Evolutionary conservation across 352 stramenopile species (phyloP).

Genomic region (Globisporangium recalcitrans): DNA sequence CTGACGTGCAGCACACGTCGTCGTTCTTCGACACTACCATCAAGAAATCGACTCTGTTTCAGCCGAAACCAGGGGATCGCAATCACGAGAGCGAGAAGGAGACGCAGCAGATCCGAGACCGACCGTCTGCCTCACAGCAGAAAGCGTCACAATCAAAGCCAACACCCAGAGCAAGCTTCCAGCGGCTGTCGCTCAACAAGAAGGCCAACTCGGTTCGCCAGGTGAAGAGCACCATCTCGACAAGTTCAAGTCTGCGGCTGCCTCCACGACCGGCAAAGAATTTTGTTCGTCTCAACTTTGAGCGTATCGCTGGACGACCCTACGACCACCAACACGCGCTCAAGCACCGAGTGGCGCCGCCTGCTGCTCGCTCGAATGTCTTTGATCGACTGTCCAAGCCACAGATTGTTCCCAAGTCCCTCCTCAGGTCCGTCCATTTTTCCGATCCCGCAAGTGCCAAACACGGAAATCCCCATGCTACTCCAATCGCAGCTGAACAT

Average conservation of each 20-base stretch:
- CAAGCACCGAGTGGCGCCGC: background rate
- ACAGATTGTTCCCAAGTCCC: constrained; percentile 16
- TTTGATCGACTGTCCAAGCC: constrained; percentile 41
- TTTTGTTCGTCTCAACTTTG: constrained; percentile 55
- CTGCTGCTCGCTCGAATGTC: constrained; percentile 16
- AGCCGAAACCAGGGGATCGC: constrained; percentile 35
- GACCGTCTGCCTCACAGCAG: background rate
- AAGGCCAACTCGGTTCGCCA: background rate
- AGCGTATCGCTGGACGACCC: constrained; percentile 34
- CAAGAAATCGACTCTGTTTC: constrained; percentile 51
- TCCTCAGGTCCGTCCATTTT: constrained; percentile 9
- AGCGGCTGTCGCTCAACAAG: constrained; percentile 9
- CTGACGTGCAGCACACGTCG: constrained; percentile 22
- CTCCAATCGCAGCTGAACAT: background rate
- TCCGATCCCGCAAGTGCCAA: background rate
- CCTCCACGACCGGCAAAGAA: constrained; percentile 32
- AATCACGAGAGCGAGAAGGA: constrained; percentile 22
- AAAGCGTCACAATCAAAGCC: background rate
- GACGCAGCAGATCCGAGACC: constrained; percentile 10
- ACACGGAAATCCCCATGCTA: background rate
- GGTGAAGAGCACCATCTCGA: constrained; percentile 9
- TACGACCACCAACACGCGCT: constrained; percentile 12
- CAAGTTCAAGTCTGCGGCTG: background rate
- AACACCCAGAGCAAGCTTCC: constrained; percentile 16
- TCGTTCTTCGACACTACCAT: constrained; percentile 48